phyloP scores from a whole-genome alignment of 257 asterid species.

The Nicotiana tabacum region DNA sequence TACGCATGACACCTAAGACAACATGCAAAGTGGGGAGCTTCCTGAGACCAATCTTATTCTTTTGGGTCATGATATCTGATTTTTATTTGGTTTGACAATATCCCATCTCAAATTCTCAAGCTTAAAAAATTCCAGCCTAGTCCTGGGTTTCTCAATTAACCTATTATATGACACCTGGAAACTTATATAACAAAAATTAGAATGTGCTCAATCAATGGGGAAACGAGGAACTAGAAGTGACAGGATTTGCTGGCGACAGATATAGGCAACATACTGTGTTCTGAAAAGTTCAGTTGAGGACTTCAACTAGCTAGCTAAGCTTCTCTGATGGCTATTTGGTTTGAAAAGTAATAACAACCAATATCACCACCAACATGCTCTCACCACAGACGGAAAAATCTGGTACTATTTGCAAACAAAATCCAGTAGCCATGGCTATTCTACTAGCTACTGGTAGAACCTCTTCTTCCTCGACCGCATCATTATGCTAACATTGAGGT shows the following conservation, averaged over 20 bases:
- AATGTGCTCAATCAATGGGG: not conserved
- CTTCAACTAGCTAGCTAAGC: not conserved
- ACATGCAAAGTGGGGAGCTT: not conserved
- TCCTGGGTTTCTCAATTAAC: not conserved
- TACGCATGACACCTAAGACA: not conserved
- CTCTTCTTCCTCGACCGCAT: not conserved
- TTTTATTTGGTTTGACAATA: not conserved
- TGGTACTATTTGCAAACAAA: not conserved
- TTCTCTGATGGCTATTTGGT: not conserved
- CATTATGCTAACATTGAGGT: not conserved
- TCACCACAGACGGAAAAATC: not conserved
- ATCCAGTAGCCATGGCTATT: not conserved
- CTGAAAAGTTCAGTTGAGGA: not conserved
- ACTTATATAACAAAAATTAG: not conserved
- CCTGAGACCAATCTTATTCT: not conserved
- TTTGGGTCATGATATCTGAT: not conserved
- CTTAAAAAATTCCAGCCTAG: not conserved
- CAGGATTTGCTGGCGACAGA: not conserved
- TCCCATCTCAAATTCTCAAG: not conserved
- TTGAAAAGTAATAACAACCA: not conserved
- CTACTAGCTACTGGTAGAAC: not conserved
- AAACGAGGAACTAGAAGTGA: not conserved
- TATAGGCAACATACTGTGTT: not conserved
- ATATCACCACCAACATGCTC: not conserved
- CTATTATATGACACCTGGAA: not conserved